Evolutionary conservation across 2,329 filamentous ascomycete genomes (phyloP).

Genomic region (Verruconis gallopava): DNA sequence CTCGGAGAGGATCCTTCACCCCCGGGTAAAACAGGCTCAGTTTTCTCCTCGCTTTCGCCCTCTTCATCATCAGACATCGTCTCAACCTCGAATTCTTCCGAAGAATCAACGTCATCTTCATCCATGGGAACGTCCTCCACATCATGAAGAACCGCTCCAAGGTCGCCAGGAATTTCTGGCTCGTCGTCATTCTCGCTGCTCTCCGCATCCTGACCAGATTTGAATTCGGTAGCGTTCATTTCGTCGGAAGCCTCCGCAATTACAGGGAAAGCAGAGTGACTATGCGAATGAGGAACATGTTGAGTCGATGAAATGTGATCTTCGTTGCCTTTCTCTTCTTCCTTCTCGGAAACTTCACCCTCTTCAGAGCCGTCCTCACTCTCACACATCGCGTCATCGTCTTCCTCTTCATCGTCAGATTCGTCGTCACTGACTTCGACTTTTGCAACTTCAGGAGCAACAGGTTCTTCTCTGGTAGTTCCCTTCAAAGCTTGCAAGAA

Average conservation of each 20-base stretch:
- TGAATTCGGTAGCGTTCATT: not conserved
- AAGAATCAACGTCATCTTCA: not conserved
- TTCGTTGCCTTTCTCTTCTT: not conserved
- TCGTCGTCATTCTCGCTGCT: not conserved
- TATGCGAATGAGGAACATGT: no score
- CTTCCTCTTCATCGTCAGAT: not conserved
- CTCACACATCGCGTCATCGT: not conserved
- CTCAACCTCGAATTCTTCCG: not conserved
- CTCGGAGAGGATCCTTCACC: not conserved
- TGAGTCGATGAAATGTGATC: not conserved
- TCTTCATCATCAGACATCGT: not conserved
- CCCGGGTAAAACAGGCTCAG: not conserved
- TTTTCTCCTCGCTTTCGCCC: not conserved
- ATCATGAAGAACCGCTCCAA: not conserved
- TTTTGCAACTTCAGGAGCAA: not conserved
- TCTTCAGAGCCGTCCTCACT: not conserved
- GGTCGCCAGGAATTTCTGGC: not conserved
- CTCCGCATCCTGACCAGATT: not conserved
- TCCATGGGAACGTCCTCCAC: not conserved
- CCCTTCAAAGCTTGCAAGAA: not conserved
- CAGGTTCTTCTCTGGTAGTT: not conserved
- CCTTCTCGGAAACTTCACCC: not conserved
- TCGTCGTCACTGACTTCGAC: not conserved
- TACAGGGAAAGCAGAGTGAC: no score
- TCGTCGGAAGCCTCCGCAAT: not conserved